A percentile compares a stretch with the other conserved stretches of the same genome.
Conservation (phyloP, 2,329 filamentous ascomycete genomes). For the Diaporthe destruens region DNA sequence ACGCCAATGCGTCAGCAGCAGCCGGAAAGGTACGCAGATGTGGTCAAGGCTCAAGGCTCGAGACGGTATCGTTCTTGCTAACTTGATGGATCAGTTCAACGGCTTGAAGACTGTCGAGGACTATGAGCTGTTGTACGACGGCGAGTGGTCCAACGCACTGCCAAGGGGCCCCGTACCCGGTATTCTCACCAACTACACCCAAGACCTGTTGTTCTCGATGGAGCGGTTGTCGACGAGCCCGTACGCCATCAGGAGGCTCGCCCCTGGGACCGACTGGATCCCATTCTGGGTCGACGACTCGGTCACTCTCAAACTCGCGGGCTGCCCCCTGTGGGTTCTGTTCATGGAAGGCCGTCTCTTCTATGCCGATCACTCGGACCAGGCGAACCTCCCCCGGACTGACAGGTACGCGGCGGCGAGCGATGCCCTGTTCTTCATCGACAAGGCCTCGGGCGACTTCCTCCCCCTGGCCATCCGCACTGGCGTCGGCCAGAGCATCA, state of each 20-base stretch:
- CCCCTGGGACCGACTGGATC: conserved; percentile 49
- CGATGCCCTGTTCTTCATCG: conserved; percentile 62
- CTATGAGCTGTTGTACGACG: conserved; percentile 57
- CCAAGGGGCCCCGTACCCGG: conserved; percentile 53
- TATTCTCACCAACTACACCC: conserved; percentile 58
- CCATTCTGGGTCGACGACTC: conserved; percentile 54
- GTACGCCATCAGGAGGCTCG: conserved; percentile 53
- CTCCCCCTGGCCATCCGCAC: conserved; percentile 62
- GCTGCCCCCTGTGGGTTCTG: conserved; percentile 50
- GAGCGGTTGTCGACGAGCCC: conserved; percentile 59
- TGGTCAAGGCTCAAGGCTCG: neutral
- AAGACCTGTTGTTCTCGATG: conserved; percentile 62
- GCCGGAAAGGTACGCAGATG: conserved; percentile 32
- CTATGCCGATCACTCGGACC: conserved; percentile 56
- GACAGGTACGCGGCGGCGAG: conserved; percentile 56
- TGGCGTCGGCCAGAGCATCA: conserved; percentile 55
- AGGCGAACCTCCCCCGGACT: conserved; percentile 47
- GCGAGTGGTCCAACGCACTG: conserved; percentile 54
- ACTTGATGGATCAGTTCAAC: conserved; percentile 44
- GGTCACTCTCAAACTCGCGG: conserved; percentile 49
- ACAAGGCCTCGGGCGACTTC: conserved; percentile 55
- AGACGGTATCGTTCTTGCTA: neutral
- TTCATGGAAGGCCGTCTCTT: conserved; percentile 56
- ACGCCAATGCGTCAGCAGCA: conserved; percentile 1
- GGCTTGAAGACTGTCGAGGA: conserved; percentile 52